Evolutionary conservation across 352 stramenopile species (phyloP).

Genomic region (Pythium apleroticum): DNA sequence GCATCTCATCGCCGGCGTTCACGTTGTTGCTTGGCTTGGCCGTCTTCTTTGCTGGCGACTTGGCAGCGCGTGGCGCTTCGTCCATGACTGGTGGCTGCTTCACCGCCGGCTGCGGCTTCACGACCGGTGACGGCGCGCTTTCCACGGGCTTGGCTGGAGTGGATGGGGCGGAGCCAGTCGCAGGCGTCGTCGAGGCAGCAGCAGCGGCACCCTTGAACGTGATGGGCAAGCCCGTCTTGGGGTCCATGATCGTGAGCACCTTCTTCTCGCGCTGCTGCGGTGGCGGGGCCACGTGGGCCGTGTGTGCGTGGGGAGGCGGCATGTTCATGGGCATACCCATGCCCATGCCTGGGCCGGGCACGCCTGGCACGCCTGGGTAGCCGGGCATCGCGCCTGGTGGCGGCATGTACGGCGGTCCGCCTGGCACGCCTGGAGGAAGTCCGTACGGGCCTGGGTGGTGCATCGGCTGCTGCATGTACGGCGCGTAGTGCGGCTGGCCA

Average conservation of each 20-base stretch:
- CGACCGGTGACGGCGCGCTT: conserved; percentile 3
- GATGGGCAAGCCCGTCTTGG: conserved; percentile 28
- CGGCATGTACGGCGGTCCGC: conserved; percentile 25
- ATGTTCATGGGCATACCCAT: conserved; percentile 31
- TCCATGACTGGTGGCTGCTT: conserved; percentile 1
- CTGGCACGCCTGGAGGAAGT: conserved; percentile 12
- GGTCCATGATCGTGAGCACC: conserved; percentile 34
- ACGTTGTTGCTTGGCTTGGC: conserved; percentile 13
- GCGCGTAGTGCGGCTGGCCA: conserved; percentile 29
- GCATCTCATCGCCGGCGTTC: conserved; percentile 23
- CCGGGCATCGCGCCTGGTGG: conserved; percentile 16
- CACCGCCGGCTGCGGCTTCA: background rate
- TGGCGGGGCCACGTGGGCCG: conserved; percentile 15
- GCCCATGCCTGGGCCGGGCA: conserved; percentile 11
- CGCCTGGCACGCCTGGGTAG: conserved; percentile 4
- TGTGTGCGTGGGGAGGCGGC: conserved; percentile 19
- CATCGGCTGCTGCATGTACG: conserved; percentile 21
- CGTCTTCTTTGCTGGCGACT: conserved; percentile 23
- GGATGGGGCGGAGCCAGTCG: conserved; percentile 11
- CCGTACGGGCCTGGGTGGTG: conserved; percentile 22
- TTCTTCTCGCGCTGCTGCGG: conserved; percentile 38
- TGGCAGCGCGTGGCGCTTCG: conserved; percentile 5
- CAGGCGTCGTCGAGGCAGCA: conserved; percentile 6
- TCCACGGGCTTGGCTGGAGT: conserved; percentile 18
- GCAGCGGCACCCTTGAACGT: conserved; percentile 3